These are phyloP conservation scores for Entomortierella parvispora DNA, from an alignment of 192 early-diverging fungal species.

Conservation along the genomic window DNA sequence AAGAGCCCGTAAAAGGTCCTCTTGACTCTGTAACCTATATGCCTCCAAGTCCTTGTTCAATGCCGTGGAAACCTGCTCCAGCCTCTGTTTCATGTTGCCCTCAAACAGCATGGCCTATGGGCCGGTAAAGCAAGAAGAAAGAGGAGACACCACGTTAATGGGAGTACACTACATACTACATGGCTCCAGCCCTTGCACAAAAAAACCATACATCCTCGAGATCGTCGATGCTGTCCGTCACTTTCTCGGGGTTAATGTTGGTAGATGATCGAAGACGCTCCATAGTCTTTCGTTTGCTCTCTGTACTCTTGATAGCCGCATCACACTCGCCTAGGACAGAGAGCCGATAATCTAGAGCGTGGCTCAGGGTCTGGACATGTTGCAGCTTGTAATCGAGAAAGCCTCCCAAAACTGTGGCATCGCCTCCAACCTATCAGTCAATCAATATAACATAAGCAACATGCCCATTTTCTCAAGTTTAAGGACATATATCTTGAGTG, in stretches of 20 bases:
- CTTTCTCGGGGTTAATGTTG: constrained; percentile 54
- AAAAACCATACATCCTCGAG: constrained; percentile 52
- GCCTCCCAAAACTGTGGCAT: constrained; percentile 45
- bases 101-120: constrained; percentile 49
- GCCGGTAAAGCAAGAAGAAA: not conserved
- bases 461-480: not conserved
- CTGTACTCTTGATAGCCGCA: constrained; percentile 47
- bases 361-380: constrained; percentile 48
- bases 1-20: constrained; percentile 49
- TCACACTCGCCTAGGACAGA: constrained; percentile 53
- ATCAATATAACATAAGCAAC: not conserved
- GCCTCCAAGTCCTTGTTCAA: constrained; percentile 48
- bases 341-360: constrained; percentile 49
- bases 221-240: constrained; percentile 55
- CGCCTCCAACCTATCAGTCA: constrained; percentile 30
- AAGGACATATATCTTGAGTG: not conserved
- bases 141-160: not conserved
- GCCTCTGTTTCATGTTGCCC: constrained; percentile 52
- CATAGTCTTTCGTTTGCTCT: constrained; percentile 54
- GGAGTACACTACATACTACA: no score
- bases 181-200: no score
- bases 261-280: constrained; percentile 57
- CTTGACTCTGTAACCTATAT: constrained; percentile 48
- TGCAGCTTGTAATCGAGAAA: constrained; percentile 50
- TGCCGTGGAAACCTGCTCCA: constrained; percentile 47